Evolutionary conservation across 345 rosid genomes (phyloP).

Genomic region (Populus davidiana): DNA sequence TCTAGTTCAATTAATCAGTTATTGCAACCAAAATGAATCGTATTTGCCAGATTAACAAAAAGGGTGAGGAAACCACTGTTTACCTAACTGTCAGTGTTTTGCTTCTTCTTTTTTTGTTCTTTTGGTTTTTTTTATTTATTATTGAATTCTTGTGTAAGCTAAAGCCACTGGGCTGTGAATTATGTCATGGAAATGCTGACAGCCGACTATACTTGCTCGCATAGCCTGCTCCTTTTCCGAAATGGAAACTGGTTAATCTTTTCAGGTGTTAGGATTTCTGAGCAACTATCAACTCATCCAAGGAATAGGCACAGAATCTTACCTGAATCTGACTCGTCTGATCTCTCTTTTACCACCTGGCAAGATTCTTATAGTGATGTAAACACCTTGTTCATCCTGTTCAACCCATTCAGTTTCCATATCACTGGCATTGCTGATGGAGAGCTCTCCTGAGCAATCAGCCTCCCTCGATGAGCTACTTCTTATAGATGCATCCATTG

Average conservation of each 20-base stretch:
- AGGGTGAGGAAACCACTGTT: too few relatives aligned
- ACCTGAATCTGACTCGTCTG: conserved; percentile 40
- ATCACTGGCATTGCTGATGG: conserved; percentile 39
- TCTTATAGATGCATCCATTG: conserved; percentile 47
- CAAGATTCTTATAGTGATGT: conserved; percentile 33
- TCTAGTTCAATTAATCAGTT: background rate
- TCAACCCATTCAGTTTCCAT: conserved; percentile 39
- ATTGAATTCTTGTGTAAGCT: background rate
- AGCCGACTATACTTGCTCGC: background rate
- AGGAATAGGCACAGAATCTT: background rate
- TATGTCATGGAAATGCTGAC: background rate
- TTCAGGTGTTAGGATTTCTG: background rate
- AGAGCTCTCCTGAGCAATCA: conserved; percentile 33
- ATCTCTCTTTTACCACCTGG: conserved; percentile 36
- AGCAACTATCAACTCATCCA: conserved; percentile 3
- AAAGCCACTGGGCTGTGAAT: background rate
- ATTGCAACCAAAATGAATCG: background rate
- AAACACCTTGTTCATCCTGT: conserved; percentile 38
- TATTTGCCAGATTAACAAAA: too few relatives aligned
- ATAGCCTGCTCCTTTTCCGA: background rate
- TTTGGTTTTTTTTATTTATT: too few relatives aligned
- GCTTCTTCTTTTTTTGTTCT: too few relatives aligned
- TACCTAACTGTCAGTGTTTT: too few relatives aligned
- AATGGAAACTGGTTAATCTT: background rate
- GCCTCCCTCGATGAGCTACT: conserved; percentile 39